A percentile compares a stretch with the other conserved stretches of the same genome.
These are phyloP conservation scores for Acmispon strigosus DNA, from an alignment of 306 rosid species.

Conservation along the genomic window DNA sequence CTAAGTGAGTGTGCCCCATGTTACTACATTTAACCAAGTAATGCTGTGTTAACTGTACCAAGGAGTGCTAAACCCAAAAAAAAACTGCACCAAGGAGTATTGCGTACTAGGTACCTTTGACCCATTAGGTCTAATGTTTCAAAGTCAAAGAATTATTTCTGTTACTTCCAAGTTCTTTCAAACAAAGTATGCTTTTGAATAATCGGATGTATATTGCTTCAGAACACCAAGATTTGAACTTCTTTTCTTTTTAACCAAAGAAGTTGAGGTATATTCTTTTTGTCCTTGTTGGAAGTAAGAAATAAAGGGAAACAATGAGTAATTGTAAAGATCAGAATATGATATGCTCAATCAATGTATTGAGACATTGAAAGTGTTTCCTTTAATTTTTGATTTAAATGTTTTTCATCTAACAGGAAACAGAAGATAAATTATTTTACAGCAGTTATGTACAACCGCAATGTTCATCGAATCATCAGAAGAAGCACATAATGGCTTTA, in stretches of 20 bases:
- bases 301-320: neutral
- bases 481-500: neutral
- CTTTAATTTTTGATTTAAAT: neutral
- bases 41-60: too few relatives aligned
- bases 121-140: neutral
- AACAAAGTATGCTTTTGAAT: neutral
- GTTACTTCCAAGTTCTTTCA: neutral
- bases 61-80: too few relatives aligned
- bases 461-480: neutral
- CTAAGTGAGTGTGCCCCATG: too few relatives aligned
- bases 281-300: neutral
- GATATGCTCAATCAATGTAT: neutral
- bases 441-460: neutral
- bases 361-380: neutral
- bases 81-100: too few relatives aligned
- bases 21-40: too few relatives aligned
- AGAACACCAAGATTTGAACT: neutral
- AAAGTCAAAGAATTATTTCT: neutral
- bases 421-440: neutral
- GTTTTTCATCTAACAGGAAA: neutral
- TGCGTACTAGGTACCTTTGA: too few relatives aligned
- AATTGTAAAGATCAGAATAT: neutral
- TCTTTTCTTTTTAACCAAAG: too few relatives aligned
- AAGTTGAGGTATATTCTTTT: too few relatives aligned
- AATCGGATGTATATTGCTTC: neutral